Evolutionary conservation across 805 yeast species (phyloP).

Genomic region (Priceomyces haplophilus): DNA sequence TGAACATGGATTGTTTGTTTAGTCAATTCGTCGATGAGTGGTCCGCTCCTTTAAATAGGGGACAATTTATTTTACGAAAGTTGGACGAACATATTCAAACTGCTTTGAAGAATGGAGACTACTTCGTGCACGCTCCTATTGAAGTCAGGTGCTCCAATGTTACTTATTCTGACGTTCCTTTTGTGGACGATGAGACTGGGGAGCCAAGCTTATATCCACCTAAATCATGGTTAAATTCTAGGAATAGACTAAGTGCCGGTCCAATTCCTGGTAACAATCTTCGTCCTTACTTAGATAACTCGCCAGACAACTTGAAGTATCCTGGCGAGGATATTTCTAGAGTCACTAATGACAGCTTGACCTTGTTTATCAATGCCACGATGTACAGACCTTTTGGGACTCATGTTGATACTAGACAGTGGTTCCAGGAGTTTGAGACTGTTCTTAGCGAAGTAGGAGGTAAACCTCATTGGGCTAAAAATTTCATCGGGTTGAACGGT

Average conservation of each 20-base stretch:
- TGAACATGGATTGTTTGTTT: slow-evolving; percentile 93
- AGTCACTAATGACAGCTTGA: slow-evolving; percentile 70
- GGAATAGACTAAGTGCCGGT: slow-evolving; percentile 60
- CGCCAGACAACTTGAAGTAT: slow-evolving; percentile 61
- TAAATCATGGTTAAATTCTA: slow-evolving; percentile 48
- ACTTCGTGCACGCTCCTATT: slow-evolving; percentile 90
- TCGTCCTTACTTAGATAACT: slow-evolving; percentile 77
- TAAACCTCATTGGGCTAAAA: slow-evolving; percentile 98
- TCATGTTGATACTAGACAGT: slow-evolving; percentile 67
- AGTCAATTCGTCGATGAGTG: slow-evolving; percentile 94
- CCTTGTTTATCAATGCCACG: slow-evolving; percentile 87
- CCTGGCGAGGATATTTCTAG: slow-evolving; percentile 43
- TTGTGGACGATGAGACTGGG: slow-evolving; percentile 31
- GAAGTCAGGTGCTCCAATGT: slow-evolving; percentile 93
- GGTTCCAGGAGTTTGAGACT: slow-evolving; percentile 84
- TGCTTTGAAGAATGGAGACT: slow-evolving; percentile 61
- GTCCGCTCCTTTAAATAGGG: slow-evolving; percentile 86
- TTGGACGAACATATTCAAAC: slow-evolving; percentile 57
- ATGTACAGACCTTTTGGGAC: slow-evolving; percentile 91
- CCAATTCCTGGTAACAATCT: slow-evolving; percentile 81
- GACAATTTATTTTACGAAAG: slow-evolving; percentile 66
- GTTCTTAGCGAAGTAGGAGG: slow-evolving; percentile 78
- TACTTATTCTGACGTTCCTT: slow-evolving; percentile 45
- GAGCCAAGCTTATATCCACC: slow-evolving; percentile 39
- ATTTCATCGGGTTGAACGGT: slow-evolving; percentile 63